These are phyloP conservation scores for Bathelium albidoporum DNA, from an alignment of 495 filamentous ascomycete species.

Conservation along the genomic window DNA sequence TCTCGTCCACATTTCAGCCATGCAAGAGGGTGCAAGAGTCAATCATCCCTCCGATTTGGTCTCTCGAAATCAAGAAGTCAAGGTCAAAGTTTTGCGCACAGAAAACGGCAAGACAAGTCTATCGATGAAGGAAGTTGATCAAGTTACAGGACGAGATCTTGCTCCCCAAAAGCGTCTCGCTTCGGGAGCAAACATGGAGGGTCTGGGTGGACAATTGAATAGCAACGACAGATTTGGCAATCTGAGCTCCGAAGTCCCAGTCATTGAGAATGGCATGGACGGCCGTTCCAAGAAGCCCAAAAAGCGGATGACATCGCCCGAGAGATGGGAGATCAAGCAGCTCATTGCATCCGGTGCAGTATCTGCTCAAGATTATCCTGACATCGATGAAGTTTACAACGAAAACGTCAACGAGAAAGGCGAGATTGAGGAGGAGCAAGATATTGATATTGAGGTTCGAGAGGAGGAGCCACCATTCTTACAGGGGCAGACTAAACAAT, in stretches of 20 bases:
- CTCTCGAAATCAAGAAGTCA: conserved; percentile 69
- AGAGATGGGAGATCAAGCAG: conserved; percentile 95
- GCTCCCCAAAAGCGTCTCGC: conserved; percentile 71
- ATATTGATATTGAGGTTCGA: conserved; percentile 90
- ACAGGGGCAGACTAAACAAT: conserved; percentile 91
- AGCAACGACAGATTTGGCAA: conserved; percentile 47
- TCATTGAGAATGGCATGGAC: conserved; percentile 52
- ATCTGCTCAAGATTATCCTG: conserved; percentile 84
- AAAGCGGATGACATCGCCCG: conserved; percentile 91
- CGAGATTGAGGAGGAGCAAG: conserved; percentile 83
- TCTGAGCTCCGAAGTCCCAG: conserved; percentile 47
- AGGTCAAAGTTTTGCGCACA: conserved; percentile 86
- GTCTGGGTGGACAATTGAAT: conserved; percentile 47
- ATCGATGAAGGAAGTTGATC: conserved; percentile 96
- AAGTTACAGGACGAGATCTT: conserved; percentile 76
- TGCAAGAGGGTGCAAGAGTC: conserved; percentile 75
- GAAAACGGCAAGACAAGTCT: conserved; percentile 70
- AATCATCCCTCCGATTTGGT: conserved; percentile 88
- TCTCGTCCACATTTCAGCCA: conserved; percentile 91
- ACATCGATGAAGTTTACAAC: conserved; percentile 89
- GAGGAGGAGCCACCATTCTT: conserved; percentile 97
- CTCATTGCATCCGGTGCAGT: conserved; percentile 89
- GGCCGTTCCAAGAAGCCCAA: conserved; percentile 49
- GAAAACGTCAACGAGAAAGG: conserved; percentile 74
- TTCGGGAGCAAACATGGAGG: conserved; percentile 86